Evolutionary conservation across 305 asterid species (phyloP).

Genomic region (Caryopteris hybrid): DNA sequence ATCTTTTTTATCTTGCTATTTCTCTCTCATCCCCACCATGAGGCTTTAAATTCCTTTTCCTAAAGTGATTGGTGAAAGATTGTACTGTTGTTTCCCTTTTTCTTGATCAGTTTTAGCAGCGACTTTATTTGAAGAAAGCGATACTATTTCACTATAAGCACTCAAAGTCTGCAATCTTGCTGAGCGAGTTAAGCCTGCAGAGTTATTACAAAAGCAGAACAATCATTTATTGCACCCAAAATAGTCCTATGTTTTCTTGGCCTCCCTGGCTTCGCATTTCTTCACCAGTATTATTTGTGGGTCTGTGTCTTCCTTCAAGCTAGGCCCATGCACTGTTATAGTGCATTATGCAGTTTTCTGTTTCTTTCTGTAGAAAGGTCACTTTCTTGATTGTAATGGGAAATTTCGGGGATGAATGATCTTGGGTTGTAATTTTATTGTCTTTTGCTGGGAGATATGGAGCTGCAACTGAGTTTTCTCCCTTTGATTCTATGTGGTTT

Average conservation of each 20-base stretch:
- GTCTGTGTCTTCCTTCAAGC: constrained; percentile 27
- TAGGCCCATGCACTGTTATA: constrained; percentile 28
- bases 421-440: constrained; percentile 25
- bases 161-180: constrained; percentile 26
- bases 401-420: constrained; percentile 16
- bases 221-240: constrained; percentile 24
- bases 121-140: constrained; percentile 21
- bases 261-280: constrained; percentile 22
- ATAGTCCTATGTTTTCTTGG: constrained; percentile 20
- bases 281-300: constrained; percentile 28
- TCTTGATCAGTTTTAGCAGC: constrained; percentile 24
- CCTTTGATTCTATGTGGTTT: constrained; percentile 31
- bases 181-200: background rate
- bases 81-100: constrained; percentile 22
- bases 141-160: constrained; percentile 32
- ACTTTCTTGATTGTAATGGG: constrained; percentile 23
- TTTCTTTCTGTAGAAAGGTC: constrained; percentile 22
- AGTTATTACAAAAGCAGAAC: constrained; percentile 7
- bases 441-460: constrained; percentile 41
- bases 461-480: constrained; percentile 33
- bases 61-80: constrained; percentile 32
- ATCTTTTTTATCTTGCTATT: constrained; percentile 2
- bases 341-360: constrained; percentile 25
- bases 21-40: constrained; percentile 30
- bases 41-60: constrained; percentile 24